phyloP scores from a whole-genome alignment of 495 filamentous ascomycete genomes.

The Antarctomyces pellizariae region DNA sequence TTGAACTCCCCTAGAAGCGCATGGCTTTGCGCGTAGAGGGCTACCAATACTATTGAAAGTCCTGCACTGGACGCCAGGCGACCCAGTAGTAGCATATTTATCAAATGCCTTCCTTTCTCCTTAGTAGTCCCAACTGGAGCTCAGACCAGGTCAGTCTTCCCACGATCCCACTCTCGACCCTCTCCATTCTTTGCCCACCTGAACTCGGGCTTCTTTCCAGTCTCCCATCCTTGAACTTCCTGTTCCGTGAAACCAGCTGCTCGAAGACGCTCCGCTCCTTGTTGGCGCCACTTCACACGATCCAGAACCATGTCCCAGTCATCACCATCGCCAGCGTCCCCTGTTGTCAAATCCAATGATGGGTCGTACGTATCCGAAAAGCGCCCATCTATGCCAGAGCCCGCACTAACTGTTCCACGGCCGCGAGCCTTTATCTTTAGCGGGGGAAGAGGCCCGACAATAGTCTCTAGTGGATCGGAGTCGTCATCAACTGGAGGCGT shows the following conservation, averaged over 20 bases:
- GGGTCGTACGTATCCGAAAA: slow-evolving; percentile 68
- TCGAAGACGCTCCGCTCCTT: slow-evolving; percentile 54
- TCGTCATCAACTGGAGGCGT: slow-evolving; percentile 17
- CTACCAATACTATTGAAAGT: too few relatives aligned
- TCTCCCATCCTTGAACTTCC: slow-evolving; percentile 59
- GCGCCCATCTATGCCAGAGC: slow-evolving; percentile 55
- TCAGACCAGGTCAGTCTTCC: too few relatives aligned
- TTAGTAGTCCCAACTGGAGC: too few relatives aligned
- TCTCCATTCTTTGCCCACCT: slow-evolving; percentile 61
- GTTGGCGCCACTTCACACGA: slow-evolving; percentile 54
- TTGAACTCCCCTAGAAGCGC: too few relatives aligned
- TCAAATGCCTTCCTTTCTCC: too few relatives aligned
- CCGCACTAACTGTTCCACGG: slow-evolving; percentile 32
- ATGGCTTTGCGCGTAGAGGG: too few relatives aligned
- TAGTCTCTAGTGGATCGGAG: slow-evolving; percentile 55
- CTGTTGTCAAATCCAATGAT: slow-evolving; percentile 38
- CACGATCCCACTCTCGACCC: slow-evolving; percentile 76
- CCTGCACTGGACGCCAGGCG: too few relatives aligned
- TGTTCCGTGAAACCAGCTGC: slow-evolving; percentile 61
- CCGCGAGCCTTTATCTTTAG: slow-evolving; percentile 40
- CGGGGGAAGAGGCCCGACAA: slow-evolving; percentile 61
- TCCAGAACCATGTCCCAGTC: slow-evolving; percentile 76
- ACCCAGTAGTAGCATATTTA: too few relatives aligned
- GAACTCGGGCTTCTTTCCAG: slow-evolving; percentile 40
- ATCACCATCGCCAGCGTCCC: slow-evolving; percentile 30